Evolutionary conservation across 768 basidiomycete genomes (phyloP), one percentile per base, ranked within the genome.

Genomic region (Erythrobasidium yunnanense): DNA sequence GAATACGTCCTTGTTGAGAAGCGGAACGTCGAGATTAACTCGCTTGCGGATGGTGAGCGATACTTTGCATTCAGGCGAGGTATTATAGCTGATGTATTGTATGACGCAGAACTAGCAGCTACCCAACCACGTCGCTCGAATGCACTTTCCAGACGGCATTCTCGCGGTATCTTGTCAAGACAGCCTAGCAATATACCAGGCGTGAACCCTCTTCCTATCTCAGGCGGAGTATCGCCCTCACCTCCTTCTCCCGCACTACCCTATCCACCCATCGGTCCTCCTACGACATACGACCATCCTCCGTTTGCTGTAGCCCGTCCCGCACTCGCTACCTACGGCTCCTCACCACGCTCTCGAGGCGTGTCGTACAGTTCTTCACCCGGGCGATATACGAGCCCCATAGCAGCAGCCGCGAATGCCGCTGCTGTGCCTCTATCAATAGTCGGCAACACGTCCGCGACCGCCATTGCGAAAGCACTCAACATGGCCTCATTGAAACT

Each of bases 1-100:
- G 93, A 97, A 73, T 99, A 99, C 71, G 93, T 97, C 0, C 82
- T 99, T 0, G 88, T 97, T 1, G 91, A 87, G 46, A 90, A 99
- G 58, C 81, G 85, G 54, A 88, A 88, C 1, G 87, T 96, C 1
- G 92, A 97, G 74, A 89, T 96, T 75, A 90, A 89, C 74, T 83
- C 84, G 17, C 83, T 90, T 1, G 86, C 93, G 1, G 93, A 97
- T 78, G 92, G 92, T 87, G 68, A 71, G 84, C 75, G 27, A 42
- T 23, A 7, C 13, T 46, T 6, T 42, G 17, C 20, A n/a, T n/a
- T 20, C n/a, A 45, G 11, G 38, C 38, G 11, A 20, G n/a, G 38
- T 45, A 11, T 22, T 18, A n/a, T 29, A 0, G 0, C 18, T 15
- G 33, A 55, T 29, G 11, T 23, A 18, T 18, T n/a, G 8, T n/a